Evolutionary conservation across 495 filamentous ascomycete genomes (phyloP).

Genomic region (Hypoxylon fragiforme): DNA sequence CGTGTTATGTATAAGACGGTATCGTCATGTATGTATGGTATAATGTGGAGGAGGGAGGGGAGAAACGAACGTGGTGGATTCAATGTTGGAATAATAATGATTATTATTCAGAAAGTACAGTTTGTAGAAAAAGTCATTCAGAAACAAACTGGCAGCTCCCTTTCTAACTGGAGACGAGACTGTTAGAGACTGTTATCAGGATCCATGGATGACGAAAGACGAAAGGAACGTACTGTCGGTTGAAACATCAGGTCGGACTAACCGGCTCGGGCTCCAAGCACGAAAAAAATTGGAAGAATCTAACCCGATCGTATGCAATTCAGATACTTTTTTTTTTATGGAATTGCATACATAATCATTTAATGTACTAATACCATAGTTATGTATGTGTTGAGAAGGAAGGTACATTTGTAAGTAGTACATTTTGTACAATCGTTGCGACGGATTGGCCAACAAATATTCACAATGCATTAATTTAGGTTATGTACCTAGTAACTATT

Average conservation of each 20-base stretch:
- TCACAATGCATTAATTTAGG: too few relatives aligned
- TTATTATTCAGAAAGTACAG: too few relatives aligned
- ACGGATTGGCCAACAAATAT: too few relatives aligned
- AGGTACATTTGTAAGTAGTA: too few relatives aligned
- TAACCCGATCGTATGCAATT: not conserved
- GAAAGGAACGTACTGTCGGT: conserved; percentile 19
- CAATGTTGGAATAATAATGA: not conserved
- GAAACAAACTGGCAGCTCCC: conserved; percentile 14
- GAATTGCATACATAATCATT: not conserved
- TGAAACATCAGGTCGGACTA: conserved; percentile 14
- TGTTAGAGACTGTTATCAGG: not conserved
- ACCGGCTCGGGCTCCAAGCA: conserved; percentile 7
- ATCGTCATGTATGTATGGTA: conserved; percentile 18
- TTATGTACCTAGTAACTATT: too few relatives aligned
- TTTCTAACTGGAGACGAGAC: too few relatives aligned
- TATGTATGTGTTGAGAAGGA: too few relatives aligned
- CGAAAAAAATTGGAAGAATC: conserved; percentile 11
- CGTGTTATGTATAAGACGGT: conserved; percentile 13
- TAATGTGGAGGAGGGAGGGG: conserved; percentile 6
- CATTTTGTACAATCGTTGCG: too few relatives aligned
- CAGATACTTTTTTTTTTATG: not conserved
- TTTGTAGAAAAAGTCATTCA: too few relatives aligned
- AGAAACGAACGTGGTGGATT: conserved; percentile 22
- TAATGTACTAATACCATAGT: not conserved
- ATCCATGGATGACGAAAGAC: conserved; percentile 17